Percentiles rank a stretch among this genome's conserved stretches.
phyloP scores from a whole-genome alignment of 805 yeast species.

The Danielia reshetovae region DNA sequence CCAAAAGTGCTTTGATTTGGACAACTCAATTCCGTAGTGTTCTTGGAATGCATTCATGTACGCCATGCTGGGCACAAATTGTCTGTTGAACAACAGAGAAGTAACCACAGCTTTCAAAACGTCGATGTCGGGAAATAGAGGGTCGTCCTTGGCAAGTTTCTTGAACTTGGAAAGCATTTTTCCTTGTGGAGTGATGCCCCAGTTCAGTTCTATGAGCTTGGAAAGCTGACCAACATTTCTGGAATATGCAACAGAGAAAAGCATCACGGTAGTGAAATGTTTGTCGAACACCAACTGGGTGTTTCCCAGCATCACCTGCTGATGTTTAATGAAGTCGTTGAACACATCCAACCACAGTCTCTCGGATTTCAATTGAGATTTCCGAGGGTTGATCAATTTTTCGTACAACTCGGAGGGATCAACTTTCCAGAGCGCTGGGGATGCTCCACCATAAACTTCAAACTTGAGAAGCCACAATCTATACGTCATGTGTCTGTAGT shows the following conservation, averaged over 20 bases:
- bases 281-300: constrained; percentile 13
- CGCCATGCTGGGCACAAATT: constrained; percentile 30
- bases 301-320: constrained; percentile 7
- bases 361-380: constrained; percentile 16
- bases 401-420: constrained; percentile 18
- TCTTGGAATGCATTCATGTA: constrained; percentile 35
- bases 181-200: constrained; percentile 31
- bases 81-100: constrained; percentile 28
- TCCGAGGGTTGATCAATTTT: constrained; percentile 16
- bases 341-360: constrained; percentile 20
- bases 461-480: constrained; percentile 35
- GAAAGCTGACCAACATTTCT: constrained; percentile 18
- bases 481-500: constrained; percentile 22
- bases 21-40: constrained; percentile 22
- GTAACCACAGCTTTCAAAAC: constrained; percentile 28
- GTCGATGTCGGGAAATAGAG: constrained; percentile 21
- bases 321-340: constrained; percentile 19
- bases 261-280: constrained; percentile 23
- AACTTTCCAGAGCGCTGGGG: constrained; percentile 29
- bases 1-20: constrained; percentile 29
- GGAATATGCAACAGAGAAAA: constrained; percentile 32
- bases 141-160: constrained; percentile 9
- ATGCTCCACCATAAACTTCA: constrained; percentile 30
- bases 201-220: constrained; percentile 23
- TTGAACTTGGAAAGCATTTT: constrained; percentile 7